A percentile compares a stretch with the other conserved stretches of the same genome.
Conservation (phyloP, 2,329 filamentous ascomycete species). For the Penicillium glabrum region DNA sequence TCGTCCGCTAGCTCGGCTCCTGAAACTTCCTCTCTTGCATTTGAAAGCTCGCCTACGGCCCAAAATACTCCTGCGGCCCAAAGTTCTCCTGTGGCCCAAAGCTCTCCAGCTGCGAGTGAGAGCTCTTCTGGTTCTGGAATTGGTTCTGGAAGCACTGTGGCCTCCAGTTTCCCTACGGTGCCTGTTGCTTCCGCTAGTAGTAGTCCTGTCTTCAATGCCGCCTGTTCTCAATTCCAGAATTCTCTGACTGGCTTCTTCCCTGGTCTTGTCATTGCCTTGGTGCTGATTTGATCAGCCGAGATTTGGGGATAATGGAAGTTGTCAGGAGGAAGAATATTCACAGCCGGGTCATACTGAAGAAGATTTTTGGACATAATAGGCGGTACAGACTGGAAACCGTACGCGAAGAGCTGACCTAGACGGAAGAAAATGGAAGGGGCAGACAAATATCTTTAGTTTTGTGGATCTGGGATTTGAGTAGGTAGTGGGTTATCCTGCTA, state of each 20-base stretch:
- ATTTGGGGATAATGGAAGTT: background rate
- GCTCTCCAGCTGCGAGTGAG: background rate
- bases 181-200: background rate
- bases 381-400: background rate
- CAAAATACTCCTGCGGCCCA: too few species aligned
- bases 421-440: background rate
- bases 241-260: slow-evolving; percentile 16
- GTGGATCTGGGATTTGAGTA: background rate
- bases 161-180: background rate
- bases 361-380: background rate
- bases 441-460: background rate
- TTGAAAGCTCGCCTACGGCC: background rate
- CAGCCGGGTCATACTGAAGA: background rate
- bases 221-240: slow-evolving; percentile 18
- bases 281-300: slow-evolving; percentile 13
- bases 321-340: background rate
- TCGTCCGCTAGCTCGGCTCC: background rate
- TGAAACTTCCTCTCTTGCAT: background rate
- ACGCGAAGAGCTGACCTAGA: background rate
- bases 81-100: background rate
- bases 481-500: too few species aligned
- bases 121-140: background rate
- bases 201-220: slow-evolving; percentile 16
- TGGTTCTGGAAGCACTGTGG: too few species aligned
- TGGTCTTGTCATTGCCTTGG: slow-evolving; percentile 15